Percentiles rank a stretch among this genome's conserved stretches.
Conservation (phyloP, 768 basidiomycete genomes). For the Leccinum subtestaceum region DNA sequence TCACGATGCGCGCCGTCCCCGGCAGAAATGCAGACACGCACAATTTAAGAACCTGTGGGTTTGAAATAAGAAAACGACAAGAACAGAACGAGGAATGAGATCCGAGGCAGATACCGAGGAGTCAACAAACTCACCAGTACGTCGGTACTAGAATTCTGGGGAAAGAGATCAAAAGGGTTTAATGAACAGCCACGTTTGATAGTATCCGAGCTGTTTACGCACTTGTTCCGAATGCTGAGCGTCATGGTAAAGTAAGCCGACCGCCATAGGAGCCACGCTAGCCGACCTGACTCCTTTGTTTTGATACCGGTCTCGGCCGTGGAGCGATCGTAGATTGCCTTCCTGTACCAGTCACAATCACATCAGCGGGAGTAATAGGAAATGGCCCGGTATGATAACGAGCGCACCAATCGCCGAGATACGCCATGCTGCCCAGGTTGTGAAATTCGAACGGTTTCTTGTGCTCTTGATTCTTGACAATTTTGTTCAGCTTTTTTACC, state of each 20-base stretch:
- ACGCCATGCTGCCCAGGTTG: conserved; percentile 74
- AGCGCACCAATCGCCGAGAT: conserved; percentile 72
- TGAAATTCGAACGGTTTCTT: conserved; percentile 64
- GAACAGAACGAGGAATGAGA: conserved; percentile 5
- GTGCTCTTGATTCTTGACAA: conserved; percentile 48
- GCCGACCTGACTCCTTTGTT: conserved; percentile 59
- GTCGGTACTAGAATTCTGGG: conserved; percentile 60
- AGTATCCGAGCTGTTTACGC: conserved; percentile 22
- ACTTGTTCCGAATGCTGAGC: conserved; percentile 70
- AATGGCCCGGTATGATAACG: background rate
- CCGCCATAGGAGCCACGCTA: conserved; percentile 80
- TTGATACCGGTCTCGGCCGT: conserved; percentile 46
- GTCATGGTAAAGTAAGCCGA: conserved; percentile 81
- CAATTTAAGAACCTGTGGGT: conserved; percentile 64
- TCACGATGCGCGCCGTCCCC: conserved; percentile 4
- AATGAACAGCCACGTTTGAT: conserved; percentile 8
- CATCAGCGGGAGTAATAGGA: conserved; percentile 8
- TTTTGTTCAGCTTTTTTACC: conserved; percentile 60
- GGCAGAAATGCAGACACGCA: conserved; percentile 29
- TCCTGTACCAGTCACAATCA: conserved; percentile 40
- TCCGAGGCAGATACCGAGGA: conserved; percentile 14
- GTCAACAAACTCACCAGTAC: conserved; percentile 49
- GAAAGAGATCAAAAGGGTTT: conserved; percentile 4
- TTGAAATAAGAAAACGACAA: background rate
- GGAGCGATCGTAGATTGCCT: conserved; percentile 73